Conservation (phyloP, 2,329 filamentous ascomycete species). For the Colletotrichum zoysiae region DNA sequence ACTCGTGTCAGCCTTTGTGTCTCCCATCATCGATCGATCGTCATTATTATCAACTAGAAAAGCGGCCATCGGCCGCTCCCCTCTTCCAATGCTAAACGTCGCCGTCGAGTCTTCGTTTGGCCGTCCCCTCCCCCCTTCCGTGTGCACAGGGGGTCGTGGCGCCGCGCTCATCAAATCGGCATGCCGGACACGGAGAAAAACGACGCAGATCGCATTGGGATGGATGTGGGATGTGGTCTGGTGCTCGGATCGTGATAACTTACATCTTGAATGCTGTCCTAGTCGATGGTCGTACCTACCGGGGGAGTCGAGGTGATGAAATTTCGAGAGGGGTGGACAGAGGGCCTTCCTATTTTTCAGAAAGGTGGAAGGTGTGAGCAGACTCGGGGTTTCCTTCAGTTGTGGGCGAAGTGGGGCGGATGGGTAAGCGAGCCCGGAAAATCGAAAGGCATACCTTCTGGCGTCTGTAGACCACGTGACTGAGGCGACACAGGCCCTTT, state of each 20-base stretch:
- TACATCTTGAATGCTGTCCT: conserved; percentile 56
- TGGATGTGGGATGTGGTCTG: conserved; percentile 29
- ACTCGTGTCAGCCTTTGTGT: conserved; percentile 41
- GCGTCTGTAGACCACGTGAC: conserved; percentile 44
- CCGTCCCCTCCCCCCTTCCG: background rate
- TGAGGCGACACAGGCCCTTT: conserved; percentile 18
- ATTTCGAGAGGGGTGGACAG: conserved; percentile 53
- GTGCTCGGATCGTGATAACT: conserved; percentile 46
- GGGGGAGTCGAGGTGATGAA: conserved; percentile 49
- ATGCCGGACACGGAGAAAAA: conserved; percentile 21
- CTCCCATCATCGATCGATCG: background rate
- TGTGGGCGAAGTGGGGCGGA: conserved; percentile 58
- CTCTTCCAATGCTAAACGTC: conserved; percentile 8
- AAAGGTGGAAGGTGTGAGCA: conserved; percentile 44
- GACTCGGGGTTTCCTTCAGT: conserved; percentile 50
- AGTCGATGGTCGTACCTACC: conserved; percentile 53
- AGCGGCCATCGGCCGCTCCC: background rate
- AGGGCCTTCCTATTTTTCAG: conserved; percentile 52
- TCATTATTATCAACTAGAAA: background rate
- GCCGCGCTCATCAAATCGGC: conserved; percentile 10
- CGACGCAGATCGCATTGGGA: conserved; percentile 29
- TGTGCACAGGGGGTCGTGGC: conserved; percentile 5
- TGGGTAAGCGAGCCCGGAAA: conserved; percentile 42
- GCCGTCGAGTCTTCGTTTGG: conserved; percentile 13
- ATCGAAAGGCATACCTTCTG: conserved; percentile 43